Evolutionary conservation across 2,329 filamentous ascomycete genomes (phyloP).

Genomic region (Stachybotrys echinatus): DNA sequence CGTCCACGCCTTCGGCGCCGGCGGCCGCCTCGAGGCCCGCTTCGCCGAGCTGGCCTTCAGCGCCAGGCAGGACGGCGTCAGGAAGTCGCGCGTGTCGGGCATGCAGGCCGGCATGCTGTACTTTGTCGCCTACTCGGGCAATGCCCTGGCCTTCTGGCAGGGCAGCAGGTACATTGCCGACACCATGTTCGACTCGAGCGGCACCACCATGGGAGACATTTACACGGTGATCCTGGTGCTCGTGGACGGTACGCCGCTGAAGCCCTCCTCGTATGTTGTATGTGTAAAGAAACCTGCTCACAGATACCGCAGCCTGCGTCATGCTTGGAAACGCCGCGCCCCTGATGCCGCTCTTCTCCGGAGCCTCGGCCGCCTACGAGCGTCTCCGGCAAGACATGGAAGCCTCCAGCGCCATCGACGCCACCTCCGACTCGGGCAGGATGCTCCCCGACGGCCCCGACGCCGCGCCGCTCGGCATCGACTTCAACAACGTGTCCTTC

Average conservation of each 20-base stretch:
- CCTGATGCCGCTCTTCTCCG: constrained; percentile 54
- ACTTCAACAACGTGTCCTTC: constrained; percentile 38
- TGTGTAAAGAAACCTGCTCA: constrained; percentile 9
- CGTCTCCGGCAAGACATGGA: constrained; percentile 56
- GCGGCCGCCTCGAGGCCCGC: constrained; percentile 51
- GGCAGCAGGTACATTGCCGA: constrained; percentile 48
- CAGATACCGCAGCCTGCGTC: constrained; percentile 41
- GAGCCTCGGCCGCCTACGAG: constrained; percentile 52
- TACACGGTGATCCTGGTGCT: constrained; percentile 62
- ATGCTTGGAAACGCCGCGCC: constrained; percentile 59
- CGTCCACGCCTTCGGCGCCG: constrained; percentile 60
- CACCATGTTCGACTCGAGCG: constrained; percentile 25
- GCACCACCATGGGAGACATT: constrained; percentile 38
- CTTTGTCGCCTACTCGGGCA: constrained; percentile 63
- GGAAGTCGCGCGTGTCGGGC: constrained; percentile 52
- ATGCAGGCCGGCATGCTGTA: constrained; percentile 57
- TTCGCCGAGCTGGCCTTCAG: constrained; percentile 37
- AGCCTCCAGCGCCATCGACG: constrained; percentile 39
- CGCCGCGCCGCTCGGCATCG: constrained; percentile 16
- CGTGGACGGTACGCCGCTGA: constrained; percentile 43
- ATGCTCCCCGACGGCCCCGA: constrained; percentile 39
- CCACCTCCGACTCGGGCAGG: constrained; percentile 26
- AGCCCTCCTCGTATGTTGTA: no score
- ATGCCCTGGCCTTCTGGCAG: constrained; percentile 64
- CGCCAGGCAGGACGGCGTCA: constrained; percentile 48